Evolutionary conservation across 129 eudicot genomes (phyloP), one percentile per base, ranked within the genome.

Genomic region (Silybum marianum): DNA sequence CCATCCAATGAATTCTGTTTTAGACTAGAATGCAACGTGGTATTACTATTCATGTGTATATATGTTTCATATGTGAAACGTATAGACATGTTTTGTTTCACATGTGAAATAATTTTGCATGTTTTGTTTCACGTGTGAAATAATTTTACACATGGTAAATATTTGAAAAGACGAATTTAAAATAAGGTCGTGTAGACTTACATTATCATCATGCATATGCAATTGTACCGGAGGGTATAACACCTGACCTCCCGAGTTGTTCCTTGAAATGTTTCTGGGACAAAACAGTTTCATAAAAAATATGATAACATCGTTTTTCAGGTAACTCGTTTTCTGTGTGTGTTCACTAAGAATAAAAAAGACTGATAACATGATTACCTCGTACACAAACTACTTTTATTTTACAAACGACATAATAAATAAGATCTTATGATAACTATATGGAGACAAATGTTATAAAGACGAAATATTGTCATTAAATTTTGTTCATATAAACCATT

Each of bases 191-290:
- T 32, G 51, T 8, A 22, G 23, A 36, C 40, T 70, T 85, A 85
- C 88, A 76, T 71, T 79, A 81, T 85, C 85, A 44, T 76, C 72
- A 66, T 18, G 70, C 65, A 71, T 63, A 22, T 71, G 82, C 67
- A 85, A 70, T 74, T 85, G 88, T 11, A 81, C 85, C 3, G 88
- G 88, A 71, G 88, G 88, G 10, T 80, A 85, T 65, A 77, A 63
- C 13, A 70, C 32, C 65, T 28, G 70, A 80, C 74, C 81, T 14
- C 75, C 19, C 0, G 66, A 7, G 30, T 14, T 6, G 12, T 66
- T 62, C 75, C 62, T 63, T 12, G 34, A 24, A 38, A 13, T 3
- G 40, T 51, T 74, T 74, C 80, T 75, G 84, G 75, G 70, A 70
- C 38, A 18, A 76, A 39, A 76, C 42, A 69, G 51, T 42, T 28